Evolutionary conservation across 2,329 filamentous ascomycete genomes (phyloP).

Genomic region (Delphinella strobiligena): DNA sequence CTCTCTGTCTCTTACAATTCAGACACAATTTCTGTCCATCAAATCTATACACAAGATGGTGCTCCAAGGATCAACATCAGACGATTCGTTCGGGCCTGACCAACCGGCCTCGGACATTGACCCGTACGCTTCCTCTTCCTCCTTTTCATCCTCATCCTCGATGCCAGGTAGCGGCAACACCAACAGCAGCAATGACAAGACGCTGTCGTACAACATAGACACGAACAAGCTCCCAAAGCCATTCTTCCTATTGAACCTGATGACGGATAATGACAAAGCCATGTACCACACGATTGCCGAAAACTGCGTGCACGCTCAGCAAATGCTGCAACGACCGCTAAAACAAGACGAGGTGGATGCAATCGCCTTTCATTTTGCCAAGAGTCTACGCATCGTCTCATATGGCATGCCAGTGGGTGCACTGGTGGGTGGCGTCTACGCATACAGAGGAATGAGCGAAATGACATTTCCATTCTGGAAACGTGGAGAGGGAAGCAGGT

Average conservation of each 20-base stretch:
- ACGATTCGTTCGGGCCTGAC: neutral
- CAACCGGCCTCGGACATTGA: neutral
- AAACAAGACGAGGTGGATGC: constrained; percentile 30
- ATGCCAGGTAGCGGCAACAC: neutral
- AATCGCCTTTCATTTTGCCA: constrained; percentile 27
- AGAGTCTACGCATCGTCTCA: constrained; percentile 24
- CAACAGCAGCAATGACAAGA: too few species aligned
- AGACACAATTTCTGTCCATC: too few species aligned
- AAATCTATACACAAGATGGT: too few species aligned
- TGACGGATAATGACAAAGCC: constrained; percentile 18
- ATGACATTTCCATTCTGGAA: constrained; percentile 31
- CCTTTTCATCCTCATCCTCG: neutral
- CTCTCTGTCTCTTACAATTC: too few species aligned
- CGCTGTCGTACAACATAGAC: constrained; percentile 26
- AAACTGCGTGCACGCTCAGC: constrained; percentile 16
- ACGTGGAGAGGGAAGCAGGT: constrained; percentile 19
- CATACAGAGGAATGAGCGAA: constrained; percentile 21
- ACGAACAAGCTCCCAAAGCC: constrained; percentile 25
- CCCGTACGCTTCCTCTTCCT: neutral
- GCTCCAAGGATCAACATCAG: neutral
- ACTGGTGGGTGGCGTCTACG: constrained; percentile 19
- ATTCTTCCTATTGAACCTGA: constrained; percentile 21
- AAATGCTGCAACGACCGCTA: constrained; percentile 25
- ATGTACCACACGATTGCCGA: constrained; percentile 21
- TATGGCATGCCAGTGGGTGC: constrained; percentile 26